phyloP scores from a whole-genome alignment of 768 basidiomycete genomes.

The Naganishia vaughanmartiniae region DNA sequence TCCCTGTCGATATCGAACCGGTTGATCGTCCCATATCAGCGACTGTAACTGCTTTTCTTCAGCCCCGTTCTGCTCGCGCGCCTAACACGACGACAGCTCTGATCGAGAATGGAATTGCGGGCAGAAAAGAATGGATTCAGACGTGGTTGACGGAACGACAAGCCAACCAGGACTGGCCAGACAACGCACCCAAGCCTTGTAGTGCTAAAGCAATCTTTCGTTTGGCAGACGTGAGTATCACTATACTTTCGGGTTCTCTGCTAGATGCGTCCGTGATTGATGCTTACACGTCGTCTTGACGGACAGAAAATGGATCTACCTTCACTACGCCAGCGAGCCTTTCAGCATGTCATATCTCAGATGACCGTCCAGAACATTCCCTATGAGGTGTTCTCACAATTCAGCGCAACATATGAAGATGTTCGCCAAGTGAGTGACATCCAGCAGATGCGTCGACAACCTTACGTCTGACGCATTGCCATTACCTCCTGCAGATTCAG shows the following conservation, averaged over 20 bases:
- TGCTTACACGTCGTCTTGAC: background rate
- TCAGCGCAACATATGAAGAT: slow-evolving; percentile 76
- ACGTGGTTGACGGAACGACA: slow-evolving; percentile 60
- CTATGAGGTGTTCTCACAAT: slow-evolving; percentile 79
- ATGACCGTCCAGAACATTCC: slow-evolving; percentile 77
- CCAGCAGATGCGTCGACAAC: no score
- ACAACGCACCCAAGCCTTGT: slow-evolving; percentile 62
- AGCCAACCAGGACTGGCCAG: slow-evolving; percentile 23
- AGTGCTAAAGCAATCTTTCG: slow-evolving; percentile 82
- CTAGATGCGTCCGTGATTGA: background rate
- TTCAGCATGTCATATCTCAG: slow-evolving; percentile 73
- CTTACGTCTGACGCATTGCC: background rate
- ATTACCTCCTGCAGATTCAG: slow-evolving; percentile 56
- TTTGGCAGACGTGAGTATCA: slow-evolving; percentile 68
- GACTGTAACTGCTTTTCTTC: background rate
- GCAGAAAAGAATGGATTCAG: slow-evolving; percentile 66
- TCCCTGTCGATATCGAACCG: slow-evolving; percentile 47
- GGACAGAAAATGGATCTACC: slow-evolving; percentile 65
- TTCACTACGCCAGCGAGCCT: slow-evolving; percentile 72
- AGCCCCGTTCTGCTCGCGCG: slow-evolving; percentile 17
- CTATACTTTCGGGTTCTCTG: background rate
- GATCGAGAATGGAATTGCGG: slow-evolving; percentile 43
- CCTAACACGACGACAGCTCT: background rate
- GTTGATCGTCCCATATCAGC: slow-evolving; percentile 24
- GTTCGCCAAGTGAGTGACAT: slow-evolving; percentile 63